Base-by-base conservation (phyloP, 116 monocot genomes). In the Cymodocea nodosa region DNA sequence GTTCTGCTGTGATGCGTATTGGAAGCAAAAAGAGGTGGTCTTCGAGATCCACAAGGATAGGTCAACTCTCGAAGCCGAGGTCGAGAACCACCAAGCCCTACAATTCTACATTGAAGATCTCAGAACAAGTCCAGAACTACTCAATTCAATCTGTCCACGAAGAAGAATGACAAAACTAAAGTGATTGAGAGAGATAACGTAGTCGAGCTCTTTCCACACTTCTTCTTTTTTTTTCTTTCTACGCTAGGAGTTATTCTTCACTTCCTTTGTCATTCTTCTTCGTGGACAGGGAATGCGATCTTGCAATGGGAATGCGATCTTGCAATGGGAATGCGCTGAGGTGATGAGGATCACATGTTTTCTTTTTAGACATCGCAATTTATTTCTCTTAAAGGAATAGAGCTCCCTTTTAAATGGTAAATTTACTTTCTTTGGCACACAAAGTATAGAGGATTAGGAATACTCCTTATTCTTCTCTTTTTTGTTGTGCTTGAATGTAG, bases 1-100 rank as follows among this genome's bases (percentile, higher is more conserved):
- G 25, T 8, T 9, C 65, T 10, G 6, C 15, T 62, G 52, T 22
- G 35, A 7, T 67, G 40, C 13, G 4, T 7, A 22, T 19, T 69
- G 84, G 88, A 82, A 79, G 4, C 80, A 82, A 61, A 82, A 72
- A 75, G 71, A 77, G 51, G 73, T 72, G 16, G 44, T 82, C 62
- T 35, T 37, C 13, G 84, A 84, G 69, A 68, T 79, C 24, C 74
- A 73, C 16, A 50, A 71, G 16, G 15, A 84, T 23, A 81, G 69
- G 57, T 72, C 68, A 69, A 68, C 63, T 53, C 69, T 36, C 40
- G 53, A 54, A 51, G 63, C 58, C 2, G 84, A 89, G 63, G 61
- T 19, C 6, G 69, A 22, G 25, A 81, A 72, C 48, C 60, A 67
- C 15, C 77, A 84, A 59, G 77, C 82, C 55, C 70, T 84, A 6